Evolutionary conservation across 768 basidiomycete species (phyloP), one percentile per base, ranked within the genome.

Genomic region (Amanita molliuscula): DNA sequence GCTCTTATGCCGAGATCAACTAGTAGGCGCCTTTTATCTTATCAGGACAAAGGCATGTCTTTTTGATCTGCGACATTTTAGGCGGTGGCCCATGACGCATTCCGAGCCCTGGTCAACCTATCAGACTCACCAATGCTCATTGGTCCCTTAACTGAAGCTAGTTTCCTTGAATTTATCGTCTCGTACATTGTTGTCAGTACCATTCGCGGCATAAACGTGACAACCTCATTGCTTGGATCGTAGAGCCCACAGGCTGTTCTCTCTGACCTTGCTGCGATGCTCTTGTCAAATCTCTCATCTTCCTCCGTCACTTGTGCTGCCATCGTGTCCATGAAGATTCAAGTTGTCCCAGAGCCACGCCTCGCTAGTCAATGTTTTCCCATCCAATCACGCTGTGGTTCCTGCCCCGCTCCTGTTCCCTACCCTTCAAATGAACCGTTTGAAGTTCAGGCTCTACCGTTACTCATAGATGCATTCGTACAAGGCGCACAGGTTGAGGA

Each of bases 241-340:
- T 57, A 97, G 93, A 87, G 92, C 65, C 85, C 89, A n/a, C 79
- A 85, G 53, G 82, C 94, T 8, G 81, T 85, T 51, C 83, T 97
- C 23, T 91, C 92, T 29, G 94, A 97, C 70, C 79, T 98, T 16
- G 91, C 93, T 3, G 78, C 90, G n/a, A 98, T 98, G 95, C 73
- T 97, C 1, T 75, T 98, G 8, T 95, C 93, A n/a, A 98, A 98
- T 67, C 69, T 96, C 29, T 88, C 91, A 7, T 76, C 86, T 4
- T 82, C 88, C 38, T 73, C 86, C 2, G 65, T 76, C 0, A 76
- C 86, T 47, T 84, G 88, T 55, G 68, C 76, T 8, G 63, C 73
- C 6, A 63, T 98, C 7, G 67, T 91, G 4, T 70, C 71, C 1
- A 68, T 93, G 38, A 78, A 78, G 52, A 74, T 96, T 42, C 67